Base-by-base conservation (phyloP, 345 rosid genomes). In the Nasturtium officinale region DNA sequence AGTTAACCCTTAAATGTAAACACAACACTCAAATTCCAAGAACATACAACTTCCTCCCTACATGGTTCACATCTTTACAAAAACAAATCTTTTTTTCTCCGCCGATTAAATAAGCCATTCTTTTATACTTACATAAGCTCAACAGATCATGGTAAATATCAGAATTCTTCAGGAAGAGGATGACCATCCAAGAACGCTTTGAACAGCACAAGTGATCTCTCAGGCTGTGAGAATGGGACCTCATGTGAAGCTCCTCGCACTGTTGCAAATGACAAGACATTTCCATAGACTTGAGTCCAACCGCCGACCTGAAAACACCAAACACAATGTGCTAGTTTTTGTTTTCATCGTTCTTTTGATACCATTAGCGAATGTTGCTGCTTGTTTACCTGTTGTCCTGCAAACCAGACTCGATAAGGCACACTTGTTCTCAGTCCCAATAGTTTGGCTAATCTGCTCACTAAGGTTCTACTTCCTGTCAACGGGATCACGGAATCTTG, bases 401-500 rank as follows among this genome's bases (percentile, higher is more conserved):
- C 90, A 73, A 93, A 93, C 98, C 98, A 93, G 15, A 87, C 96
- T 74, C 97, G 80, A 73, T 90, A 90, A 28, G 97, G 85, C 40
- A 82, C 87, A 9, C 78, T 89, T 51, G 89, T 79, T 61, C 83
- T 84, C 61, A 93, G 77, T 46, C 87, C 81, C 48, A 90, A 72
- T 60, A 77, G 79, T 77, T 81, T 77, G 0, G 97, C 93, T 72
- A 93, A 72, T 53, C 81, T 78, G 46, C 77, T 78, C 15, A 89
- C 90, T 66, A 93, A 80, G 35, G 76, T 83, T 61, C 98, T 82
- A 63, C 96, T 92, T 60, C 98, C 98, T 0, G 96, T 92, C 74
- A 92, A 79, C 0, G 98, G 96, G 65, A 93, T 84, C 10, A 90
- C 98, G n/a, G 97, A 93, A 84, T 93, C 98, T 83, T 93, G 98